A percentile compares a stretch with the other conserved stretches of the same genome.
Evolutionary conservation across 257 asterid genomes (phyloP).

Genomic region (Fraxinus americana): DNA sequence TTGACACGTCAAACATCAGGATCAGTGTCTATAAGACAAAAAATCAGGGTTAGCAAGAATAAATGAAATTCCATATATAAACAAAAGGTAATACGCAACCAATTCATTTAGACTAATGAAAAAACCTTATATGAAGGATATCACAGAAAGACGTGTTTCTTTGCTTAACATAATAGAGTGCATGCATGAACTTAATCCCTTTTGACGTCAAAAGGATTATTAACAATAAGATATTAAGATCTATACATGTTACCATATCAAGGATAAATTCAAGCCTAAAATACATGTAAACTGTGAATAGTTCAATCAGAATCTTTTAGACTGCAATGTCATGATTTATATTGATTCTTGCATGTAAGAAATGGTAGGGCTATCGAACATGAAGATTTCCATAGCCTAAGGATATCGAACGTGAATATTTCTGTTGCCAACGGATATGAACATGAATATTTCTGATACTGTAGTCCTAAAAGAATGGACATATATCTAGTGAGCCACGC

Average conservation of each 20-base stretch:
- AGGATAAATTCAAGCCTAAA: not conserved
- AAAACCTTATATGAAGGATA: not conserved
- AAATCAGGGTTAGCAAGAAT: constrained; percentile 31
- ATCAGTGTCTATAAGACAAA: constrained; percentile 68
- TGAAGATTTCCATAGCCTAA: not conserved
- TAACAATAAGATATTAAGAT: not conserved
- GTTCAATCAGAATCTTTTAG: not conserved
- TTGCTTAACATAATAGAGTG: constrained; percentile 1
- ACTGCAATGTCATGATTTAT: not conserved
- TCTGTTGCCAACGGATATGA: not conserved
- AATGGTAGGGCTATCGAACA: not conserved
- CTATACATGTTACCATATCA: not conserved
- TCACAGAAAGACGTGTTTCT: not conserved
- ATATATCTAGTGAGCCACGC: not conserved
- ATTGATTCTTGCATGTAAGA: not conserved
- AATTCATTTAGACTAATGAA: not conserved
- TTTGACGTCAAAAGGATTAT: not conserved
- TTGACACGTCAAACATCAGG: constrained; percentile 88
- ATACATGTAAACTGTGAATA: not conserved
- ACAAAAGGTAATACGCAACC: not conserved
- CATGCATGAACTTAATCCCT: not conserved
- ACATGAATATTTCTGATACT: not conserved
- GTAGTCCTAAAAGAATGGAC: not conserved
- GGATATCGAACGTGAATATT: not conserved
- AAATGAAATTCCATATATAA: constrained; percentile 6